Base-by-base conservation (phyloP, 495 filamentous ascomycete genomes). In the Podospora bellae-mahoneyi region DNA sequence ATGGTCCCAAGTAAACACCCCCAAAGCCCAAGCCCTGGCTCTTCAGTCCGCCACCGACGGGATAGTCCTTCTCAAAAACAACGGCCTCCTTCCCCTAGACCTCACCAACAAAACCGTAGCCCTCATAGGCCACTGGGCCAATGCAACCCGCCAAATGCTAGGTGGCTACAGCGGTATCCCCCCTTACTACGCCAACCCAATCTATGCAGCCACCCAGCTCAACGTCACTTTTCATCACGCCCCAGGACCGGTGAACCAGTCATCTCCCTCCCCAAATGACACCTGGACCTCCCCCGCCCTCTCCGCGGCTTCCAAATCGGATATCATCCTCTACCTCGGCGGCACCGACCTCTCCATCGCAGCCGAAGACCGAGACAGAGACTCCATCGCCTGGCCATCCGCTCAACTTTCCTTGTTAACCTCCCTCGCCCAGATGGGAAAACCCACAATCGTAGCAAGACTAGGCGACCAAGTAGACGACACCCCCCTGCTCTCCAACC, bases 381-480 rank as follows among this genome's bases (percentile, higher is more conserved):
- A 73, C 55, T 68, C 71, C 34, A 78, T 84, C 39, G 71, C 75
- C 6, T 83, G 81, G 81, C 75, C 81, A 0, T 73, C 73, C 6
- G 70, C 67, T 23, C 82, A 84, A 68, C 70, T 83, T 9, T 60
- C 68, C 15, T 68, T 82, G 23, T 77, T 83, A 59, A 68, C 73
- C 23, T 73, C 78, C 63, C 73, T 81, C 26, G 69, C 72, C 2
- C 71, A 68, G 16, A 70, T 74, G 6, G 68, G 71, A 7, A 83
- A 82, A 68, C 79, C 81, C 5, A 62, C 82, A 6, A 66, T 83
- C 16, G 73, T 83, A 16, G 70, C 76, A 30, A 73, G 78, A 60
- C 73, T 82, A 68, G 86, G 86, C 66, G 84, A 82, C 7, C 84
- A 87, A 70, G 72, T 87, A 20, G 86, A 89, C 68, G 83, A 82